Base-by-base conservation (phyloP, 2,329 filamentous ascomycete genomes). In the Penicillium verrucosum region DNA sequence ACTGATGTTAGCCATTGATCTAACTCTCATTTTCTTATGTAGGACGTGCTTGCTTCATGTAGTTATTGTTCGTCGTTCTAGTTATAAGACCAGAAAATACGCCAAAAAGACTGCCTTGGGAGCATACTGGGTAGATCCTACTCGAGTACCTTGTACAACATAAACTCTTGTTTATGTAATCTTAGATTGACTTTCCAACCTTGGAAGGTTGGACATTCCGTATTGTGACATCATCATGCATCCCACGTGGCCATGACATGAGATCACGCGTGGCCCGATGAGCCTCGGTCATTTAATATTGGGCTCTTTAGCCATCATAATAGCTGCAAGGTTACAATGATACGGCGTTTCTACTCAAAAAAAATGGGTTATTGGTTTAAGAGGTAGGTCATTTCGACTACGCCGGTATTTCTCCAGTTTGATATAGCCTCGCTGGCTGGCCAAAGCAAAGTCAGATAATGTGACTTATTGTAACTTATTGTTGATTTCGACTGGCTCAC, bases 221-320 rank as follows among this genome's bases (percentile, higher is more conserved):
- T 34, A 42, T 38, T 44, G 51, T 63, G 63, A 65, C 61, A 62
- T 61, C 61, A 63, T 52, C 40, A 41, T 56, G 46, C 59, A 58
- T 51, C 41, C 27, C 51, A 61, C 60, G 36, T 38, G 36, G 36
- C 8, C n/a, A 38, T 38, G 52, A 62, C 53, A 63, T 60, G 60
- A 60, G 56, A 64, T 63, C 62, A 58, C 46, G 51, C 42, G 27
- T 47, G 53, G 52, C 54, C 42, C 29, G 45, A 30, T 32, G 23
- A 30, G 4, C 14, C 41, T 47, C 23, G 25, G n/a, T 8, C 14
- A 3, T 29, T 41, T 41, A 27, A 47, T 38, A 44, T 44, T 42
- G 11, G 30, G 18, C 23, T 27, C 48, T 51, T 29, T 25, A 23
- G 27, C 29, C 34, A 18, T 42, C 21, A 16, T 42, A 16, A 34